These are phyloP conservation scores for Halenospora varia DNA, from an alignment of 495 filamentous ascomycete genomes.

Conservation along the genomic window DNA sequence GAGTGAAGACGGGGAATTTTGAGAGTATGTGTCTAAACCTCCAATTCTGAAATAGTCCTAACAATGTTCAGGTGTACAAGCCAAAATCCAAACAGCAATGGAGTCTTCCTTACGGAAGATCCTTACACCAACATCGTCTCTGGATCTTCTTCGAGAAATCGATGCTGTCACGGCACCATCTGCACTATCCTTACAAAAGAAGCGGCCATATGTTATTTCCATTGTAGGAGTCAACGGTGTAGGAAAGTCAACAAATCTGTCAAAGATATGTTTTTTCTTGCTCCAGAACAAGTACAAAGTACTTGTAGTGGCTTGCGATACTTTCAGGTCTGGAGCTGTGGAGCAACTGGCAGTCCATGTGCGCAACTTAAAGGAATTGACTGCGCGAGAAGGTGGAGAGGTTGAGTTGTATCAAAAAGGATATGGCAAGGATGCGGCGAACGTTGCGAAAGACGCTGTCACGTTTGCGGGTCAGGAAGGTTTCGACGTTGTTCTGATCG, in stretches of 20 bases:
- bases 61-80: slow-evolving; percentile 57
- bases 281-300: slow-evolving; percentile 95
- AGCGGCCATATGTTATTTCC: slow-evolving; percentile 89
- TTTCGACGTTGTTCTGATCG: slow-evolving; percentile 93
- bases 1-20: slow-evolving; percentile 88
- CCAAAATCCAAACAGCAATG: slow-evolving; percentile 77
- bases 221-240: slow-evolving; percentile 98
- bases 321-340: slow-evolving; percentile 94
- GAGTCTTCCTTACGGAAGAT: slow-evolving; percentile 89
- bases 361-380: slow-evolving; percentile 82
- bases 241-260: slow-evolving; percentile 93
- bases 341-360: slow-evolving; percentile 96
- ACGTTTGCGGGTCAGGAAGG: slow-evolving; percentile 65
- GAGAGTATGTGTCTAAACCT: slow-evolving; percentile 54
- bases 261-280: slow-evolving; percentile 96
- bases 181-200: slow-evolving; percentile 45
- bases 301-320: slow-evolving; percentile 94
- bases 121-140: slow-evolving; percentile 88
- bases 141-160: slow-evolving; percentile 92
- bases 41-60: background rate
- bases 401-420: slow-evolving; percentile 94
- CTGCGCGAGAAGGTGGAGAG: slow-evolving; percentile 71
- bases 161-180: slow-evolving; percentile 68
- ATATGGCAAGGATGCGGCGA: slow-evolving; percentile 95
- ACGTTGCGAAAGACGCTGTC: slow-evolving; percentile 92